phyloP scores from a whole-genome alignment of 176 grass and related monocot genomes.

The Cenchrus americanus region DNA sequence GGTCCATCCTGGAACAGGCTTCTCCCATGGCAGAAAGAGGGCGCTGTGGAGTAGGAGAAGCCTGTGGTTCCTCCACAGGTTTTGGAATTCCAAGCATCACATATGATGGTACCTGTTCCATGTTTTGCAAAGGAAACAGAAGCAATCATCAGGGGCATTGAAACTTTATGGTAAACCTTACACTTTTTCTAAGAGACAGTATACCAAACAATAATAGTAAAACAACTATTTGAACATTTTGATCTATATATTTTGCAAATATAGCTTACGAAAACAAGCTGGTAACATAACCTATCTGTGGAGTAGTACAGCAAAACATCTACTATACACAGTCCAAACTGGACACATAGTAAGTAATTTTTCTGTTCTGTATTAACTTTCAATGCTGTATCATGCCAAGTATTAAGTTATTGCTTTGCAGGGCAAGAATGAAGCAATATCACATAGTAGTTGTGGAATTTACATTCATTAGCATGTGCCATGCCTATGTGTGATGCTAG shows the following conservation, averaged over 20 bases:
- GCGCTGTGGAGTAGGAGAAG: slow-evolving; percentile 49
- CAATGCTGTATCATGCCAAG: not conserved
- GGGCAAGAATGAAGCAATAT: not conserved
- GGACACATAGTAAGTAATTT: not conserved
- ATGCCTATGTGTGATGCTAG: not conserved
- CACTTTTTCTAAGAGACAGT: slow-evolving; percentile 1
- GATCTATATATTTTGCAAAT: not conserved
- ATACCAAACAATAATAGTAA: not conserved
- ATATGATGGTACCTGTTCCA: slow-evolving; percentile 79
- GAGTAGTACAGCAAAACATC: not conserved
- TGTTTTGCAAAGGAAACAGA: slow-evolving; percentile 24
- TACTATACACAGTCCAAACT: not conserved
- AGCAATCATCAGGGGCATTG: slow-evolving; percentile 18
- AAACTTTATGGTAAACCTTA: not conserved
- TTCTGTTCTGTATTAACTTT: not conserved
- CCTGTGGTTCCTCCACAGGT: slow-evolving; percentile 43
- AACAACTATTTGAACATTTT: slow-evolving; percentile 7
- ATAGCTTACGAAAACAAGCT: not conserved
- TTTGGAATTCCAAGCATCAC: slow-evolving; percentile 60
- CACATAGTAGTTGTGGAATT: not conserved
- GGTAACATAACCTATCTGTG: not conserved
- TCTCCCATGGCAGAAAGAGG: slow-evolving; percentile 86
- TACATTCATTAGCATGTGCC: not conserved
- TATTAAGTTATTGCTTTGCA: not conserved
- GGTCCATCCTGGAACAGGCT: slow-evolving; percentile 86